Base-by-base conservation (phyloP, 768 basidiomycete species). In the Tulasnella sp. region DNA sequence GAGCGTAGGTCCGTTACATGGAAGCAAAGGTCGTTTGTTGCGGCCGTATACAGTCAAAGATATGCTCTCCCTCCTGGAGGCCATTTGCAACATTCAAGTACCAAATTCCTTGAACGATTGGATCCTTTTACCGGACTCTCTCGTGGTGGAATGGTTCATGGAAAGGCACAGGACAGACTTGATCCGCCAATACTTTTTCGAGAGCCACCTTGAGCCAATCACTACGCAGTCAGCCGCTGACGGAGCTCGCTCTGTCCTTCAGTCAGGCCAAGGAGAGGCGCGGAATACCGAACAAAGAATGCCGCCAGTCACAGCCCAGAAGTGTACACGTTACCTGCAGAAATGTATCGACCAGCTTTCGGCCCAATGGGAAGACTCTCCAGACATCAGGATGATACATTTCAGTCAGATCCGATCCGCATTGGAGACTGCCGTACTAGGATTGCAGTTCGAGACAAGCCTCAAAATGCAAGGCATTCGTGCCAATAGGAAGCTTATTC, bases 101-200 rank as follows among this genome's bases (percentile, higher is more conserved):
- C 83, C 84, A 29, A 86, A 84, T 67, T 81, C 85, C 49, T 80
- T 91, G 15, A 72, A 86, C 19, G 87, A 84, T 79, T 82, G 84
- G n/a, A 81, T 87, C n/a, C 74, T 87, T 14, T 84, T 96, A 15
- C 94, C 96, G 0, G 88, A 92, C 71, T 90, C 90, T 76, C 82
- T 86, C 9, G 86, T 94, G 67, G 89, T 89, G 15, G 85, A 89
- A 34, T 85, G 87, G 7, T 81, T 93, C 77, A 80, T 88, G 67
- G 89, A 91, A 25, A 88, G 93, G 78, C 83, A 83, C 37, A 85
- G 85, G 72, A 88, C 88, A 2, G 82, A 83, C 58, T 83, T 88
- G 36, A 90, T 96, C 75, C 89, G 90, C 15, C 88, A 92, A 78
- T 96, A 89, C 81, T 79, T 93, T 14, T 84, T 96, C 1, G 81